Evolutionary conservation across 805 yeast genomes (phyloP), one percentile per base, ranked within the genome.

Genomic region (Sugiyamaella mastotermitis): DNA sequence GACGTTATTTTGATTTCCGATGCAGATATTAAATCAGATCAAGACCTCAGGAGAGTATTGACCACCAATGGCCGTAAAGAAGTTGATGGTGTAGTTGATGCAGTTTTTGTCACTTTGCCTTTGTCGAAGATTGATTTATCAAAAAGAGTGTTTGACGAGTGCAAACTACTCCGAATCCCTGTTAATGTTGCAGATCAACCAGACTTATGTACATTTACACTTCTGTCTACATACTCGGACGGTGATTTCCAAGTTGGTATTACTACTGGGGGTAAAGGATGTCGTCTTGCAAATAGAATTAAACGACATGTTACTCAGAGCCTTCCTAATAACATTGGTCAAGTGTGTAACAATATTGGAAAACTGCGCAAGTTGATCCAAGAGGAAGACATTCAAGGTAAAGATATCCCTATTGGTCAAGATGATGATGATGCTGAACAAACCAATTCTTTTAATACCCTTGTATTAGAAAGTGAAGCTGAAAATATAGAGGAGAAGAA

Each of bases 211-310:
- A 76, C 88, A 0, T 88, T 88, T 56, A 75, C 90, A 1, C 58
- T 86, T 38, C 64, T 86, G 16, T 82, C 96, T 0, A 76, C 88
- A 0, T 75, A 73, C 53, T 62, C 66, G 2, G 77, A 79, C 40
- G 92, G 94, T 5, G 76, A 73, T 36, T 76, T 88, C 59, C 90
- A 83, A 57, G 49, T 88, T 37, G 94, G 95, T 1, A 75, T 88
- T 7, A 77, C 90, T 2, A 88, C 97, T 0, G 74, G 79, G 18
- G 94, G 95, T 0, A 83, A 83, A 60, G 96, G 97, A 3, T 88
- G 97, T 62, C 75, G 85, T 36, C 64, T 88, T 36, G 94, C 95
- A 1, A 74, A 78, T 38, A 69, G 95, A 49, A 71, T 88, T 50
- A 82, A 78, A 50, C 66, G 97, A 46, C 94, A 83, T 43, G 61